These are phyloP conservation scores for Cladosporium phlei DNA, from an alignment of 2,329 filamentous ascomycete species.

Conservation along the genomic window DNA sequence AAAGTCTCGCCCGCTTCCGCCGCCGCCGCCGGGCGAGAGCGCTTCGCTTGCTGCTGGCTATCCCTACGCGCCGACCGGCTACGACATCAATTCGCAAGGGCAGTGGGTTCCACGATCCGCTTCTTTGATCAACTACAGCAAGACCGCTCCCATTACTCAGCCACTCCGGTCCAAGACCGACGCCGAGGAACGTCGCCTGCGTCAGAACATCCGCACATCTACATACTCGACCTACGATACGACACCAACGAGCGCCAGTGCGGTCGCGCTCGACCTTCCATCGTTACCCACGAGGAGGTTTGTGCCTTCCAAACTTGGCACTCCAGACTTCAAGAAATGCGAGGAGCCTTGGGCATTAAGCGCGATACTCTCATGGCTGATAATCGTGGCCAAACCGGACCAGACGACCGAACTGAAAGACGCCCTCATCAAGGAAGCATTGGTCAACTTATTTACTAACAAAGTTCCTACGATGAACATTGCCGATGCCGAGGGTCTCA, in stretches of 20 bases:
- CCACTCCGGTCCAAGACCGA: conserved; percentile 94
- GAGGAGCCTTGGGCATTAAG: conserved; percentile 89
- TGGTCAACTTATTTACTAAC: conserved; percentile 83
- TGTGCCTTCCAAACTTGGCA: conserved; percentile 74
- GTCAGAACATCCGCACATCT: conserved; percentile 39
- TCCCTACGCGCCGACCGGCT: conserved; percentile 23
- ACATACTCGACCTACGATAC: conserved; percentile 35
- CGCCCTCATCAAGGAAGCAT: conserved; percentile 77
- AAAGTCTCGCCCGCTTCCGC: conserved; percentile 56
- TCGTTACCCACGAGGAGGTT: conserved; percentile 78
- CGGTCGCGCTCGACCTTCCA: conserved; percentile 73
- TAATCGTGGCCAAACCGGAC: conserved; percentile 68
- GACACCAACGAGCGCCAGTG: conserved; percentile 34
- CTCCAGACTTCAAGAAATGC: conserved; percentile 78
- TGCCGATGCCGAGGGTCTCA: conserved; percentile 86
- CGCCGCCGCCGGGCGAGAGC: conserved; percentile 57
- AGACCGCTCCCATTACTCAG: conserved; percentile 70
- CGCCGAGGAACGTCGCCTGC: conserved; percentile 63
- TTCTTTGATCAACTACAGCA: conserved; percentile 76
- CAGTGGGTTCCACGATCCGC: conserved; percentile 64
- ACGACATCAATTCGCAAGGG: conserved; percentile 23
- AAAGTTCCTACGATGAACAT: conserved; percentile 99
- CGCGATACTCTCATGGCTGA: conserved; percentile 79
- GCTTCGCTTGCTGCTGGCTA: conserved; percentile 20
- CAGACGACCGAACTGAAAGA: conserved; percentile 83